These are phyloP conservation scores for Aegilops tauschii DNA, from an alignment of 176 grass and related monocot species.

Conservation along the genomic window DNA sequence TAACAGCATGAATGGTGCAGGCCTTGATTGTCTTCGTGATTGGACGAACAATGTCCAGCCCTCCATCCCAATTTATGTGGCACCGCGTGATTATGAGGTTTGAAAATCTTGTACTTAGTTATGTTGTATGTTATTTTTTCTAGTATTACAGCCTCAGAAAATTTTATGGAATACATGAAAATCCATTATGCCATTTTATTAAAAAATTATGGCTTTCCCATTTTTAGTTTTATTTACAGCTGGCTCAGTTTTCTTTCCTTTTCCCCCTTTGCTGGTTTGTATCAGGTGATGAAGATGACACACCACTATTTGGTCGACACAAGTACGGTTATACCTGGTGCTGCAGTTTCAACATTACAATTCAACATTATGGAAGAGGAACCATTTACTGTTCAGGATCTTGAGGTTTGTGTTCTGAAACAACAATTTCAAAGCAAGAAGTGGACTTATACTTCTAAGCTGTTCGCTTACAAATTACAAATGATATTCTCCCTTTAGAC, in stretches of 20 bases:
- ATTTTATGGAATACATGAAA: background rate
- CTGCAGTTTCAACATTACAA: conserved; percentile 75
- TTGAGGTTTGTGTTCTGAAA: conserved; percentile 58
- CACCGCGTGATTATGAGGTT: conserved; percentile 88
- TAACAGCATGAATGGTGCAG: conserved; percentile 39
- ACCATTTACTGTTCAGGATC: conserved; percentile 75
- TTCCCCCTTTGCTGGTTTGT: background rate
- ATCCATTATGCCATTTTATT: conserved; percentile 16
- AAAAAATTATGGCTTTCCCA: background rate
- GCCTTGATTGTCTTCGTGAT: conserved; percentile 91
- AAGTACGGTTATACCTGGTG: conserved; percentile 85
- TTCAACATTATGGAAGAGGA: conserved; percentile 96
- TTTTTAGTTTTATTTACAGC: background rate
- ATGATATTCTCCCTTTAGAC: background rate
- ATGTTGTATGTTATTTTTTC: background rate
- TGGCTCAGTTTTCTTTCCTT: conserved; percentile 17
- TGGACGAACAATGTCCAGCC: conserved; percentile 95
- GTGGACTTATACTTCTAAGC: background rate
- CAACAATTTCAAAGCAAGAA: background rate
- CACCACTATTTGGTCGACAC: conserved; percentile 98
- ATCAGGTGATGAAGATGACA: conserved; percentile 97
- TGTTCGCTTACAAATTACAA: background rate
- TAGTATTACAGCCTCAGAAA: background rate
- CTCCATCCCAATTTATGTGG: conserved; percentile 80
- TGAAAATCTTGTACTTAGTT: background rate